Evolutionary conservation across 1,284 basidiomycete genomes (phyloP), one percentile per base, ranked within the genome.

Genomic region (Irpex lacteus): DNA sequence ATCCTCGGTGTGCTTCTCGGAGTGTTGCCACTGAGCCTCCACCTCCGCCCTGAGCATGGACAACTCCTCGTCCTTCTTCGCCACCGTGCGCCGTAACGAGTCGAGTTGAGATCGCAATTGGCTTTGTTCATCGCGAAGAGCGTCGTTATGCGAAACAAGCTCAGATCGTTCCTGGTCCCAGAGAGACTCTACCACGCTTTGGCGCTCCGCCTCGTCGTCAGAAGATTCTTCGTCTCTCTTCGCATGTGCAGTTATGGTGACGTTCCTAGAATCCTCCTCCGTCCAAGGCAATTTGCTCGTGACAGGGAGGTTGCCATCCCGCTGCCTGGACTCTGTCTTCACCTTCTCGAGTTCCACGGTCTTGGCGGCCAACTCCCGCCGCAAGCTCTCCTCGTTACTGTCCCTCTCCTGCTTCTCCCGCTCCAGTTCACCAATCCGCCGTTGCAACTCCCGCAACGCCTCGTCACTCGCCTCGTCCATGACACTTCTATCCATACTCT

Each of bases 391-490:
- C 68, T 85, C 85, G 59, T 74, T 76, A 68, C 76, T 79, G 61
- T 75, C 73, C 70, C 78, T 77, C 3, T 84, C 84, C 0, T 67
- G 71, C 74, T 83, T 85, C 78, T 90, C 90, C 40, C 80, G 77
- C 71, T 91, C 87, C 37, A 90, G 76, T 32, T 77, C 78, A 4
- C 80, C 81, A 65, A 91, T 89, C 64, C 84, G 86, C 21, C 80
- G 74, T 69, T 92, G 90, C 38, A 92, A 77, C 77, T 84, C 84
- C 34, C 85, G 78, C 65, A 92, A 70, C 1, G 89, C 90, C 70
- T 88, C 85, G 1, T 86, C 82, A 64, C 87, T 90, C 0, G 90
- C 90, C 68, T 89, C 90, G 69, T 92, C 91, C 86, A 91, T 90
- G 49, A 91, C 74, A 65, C 88, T 91, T 49, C 90, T 79, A 70